Percentiles rank a stretch among this genome's conserved stretches.
Evolutionary conservation across 495 filamentous ascomycete species (phyloP).

Genomic region (Xylaria sp.): DNA sequence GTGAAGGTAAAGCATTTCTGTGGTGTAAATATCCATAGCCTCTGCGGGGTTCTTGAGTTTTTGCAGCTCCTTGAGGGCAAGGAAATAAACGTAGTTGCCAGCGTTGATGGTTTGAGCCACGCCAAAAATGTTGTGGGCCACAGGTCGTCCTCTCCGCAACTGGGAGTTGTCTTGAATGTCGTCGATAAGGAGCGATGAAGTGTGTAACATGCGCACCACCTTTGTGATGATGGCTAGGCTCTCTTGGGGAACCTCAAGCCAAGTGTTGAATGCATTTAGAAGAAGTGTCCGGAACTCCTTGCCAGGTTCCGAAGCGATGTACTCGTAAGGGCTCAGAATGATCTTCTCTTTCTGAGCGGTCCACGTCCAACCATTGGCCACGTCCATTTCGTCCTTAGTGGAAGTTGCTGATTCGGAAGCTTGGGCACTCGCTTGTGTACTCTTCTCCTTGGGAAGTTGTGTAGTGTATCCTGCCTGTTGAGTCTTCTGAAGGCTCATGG

Average conservation of each 20-base stretch:
- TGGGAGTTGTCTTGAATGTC: constrained; percentile 79
- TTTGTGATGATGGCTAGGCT: constrained; percentile 74
- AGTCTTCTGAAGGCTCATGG: constrained; percentile 11
- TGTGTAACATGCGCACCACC: constrained; percentile 83
- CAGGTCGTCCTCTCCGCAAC: constrained; percentile 80
- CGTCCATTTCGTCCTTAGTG: constrained; percentile 22
- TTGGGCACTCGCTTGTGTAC: constrained; percentile 10
- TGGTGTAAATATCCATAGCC: constrained; percentile 73
- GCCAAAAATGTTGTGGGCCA: constrained; percentile 86
- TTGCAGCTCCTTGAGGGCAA: constrained; percentile 71
- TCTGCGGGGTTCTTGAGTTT: constrained; percentile 64
- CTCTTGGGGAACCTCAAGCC: constrained; percentile 74
- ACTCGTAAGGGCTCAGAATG: constrained; percentile 77
- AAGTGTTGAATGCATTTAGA: constrained; percentile 79
- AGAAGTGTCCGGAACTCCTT: constrained; percentile 80
- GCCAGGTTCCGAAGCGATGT: constrained; percentile 76
- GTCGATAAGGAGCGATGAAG: constrained; percentile 79
- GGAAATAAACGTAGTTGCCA: constrained; percentile 86
- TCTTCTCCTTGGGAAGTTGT: constrained; percentile 12
- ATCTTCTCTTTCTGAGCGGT: constrained; percentile 70
- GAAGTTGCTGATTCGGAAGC: background rate
- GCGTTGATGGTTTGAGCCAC: constrained; percentile 88
- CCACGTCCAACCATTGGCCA: constrained; percentile 46
- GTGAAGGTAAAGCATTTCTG: constrained; percentile 83
- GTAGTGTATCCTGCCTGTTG: constrained; percentile 3